These are phyloP conservation scores for Cyberlindnera petersonii DNA, from an alignment of 805 yeast genomes.

Conservation along the genomic window DNA sequence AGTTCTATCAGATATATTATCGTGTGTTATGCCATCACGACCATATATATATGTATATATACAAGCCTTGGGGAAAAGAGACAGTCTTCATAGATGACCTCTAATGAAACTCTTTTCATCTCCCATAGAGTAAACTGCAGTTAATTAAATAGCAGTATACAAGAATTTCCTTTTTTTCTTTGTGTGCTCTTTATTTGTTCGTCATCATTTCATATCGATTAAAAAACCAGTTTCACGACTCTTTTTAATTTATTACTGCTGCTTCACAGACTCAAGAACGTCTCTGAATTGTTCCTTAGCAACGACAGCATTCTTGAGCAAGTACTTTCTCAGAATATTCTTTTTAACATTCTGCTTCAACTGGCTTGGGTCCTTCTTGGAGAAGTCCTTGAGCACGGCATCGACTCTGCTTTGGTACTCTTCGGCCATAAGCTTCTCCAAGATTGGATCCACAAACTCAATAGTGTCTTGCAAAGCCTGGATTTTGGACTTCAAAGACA, in stretches of 20 bases:
- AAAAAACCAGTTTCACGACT: neutral
- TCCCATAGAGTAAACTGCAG: no score
- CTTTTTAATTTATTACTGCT: neutral
- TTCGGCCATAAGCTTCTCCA: constrained; percentile 34
- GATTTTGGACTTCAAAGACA: constrained; percentile 28
- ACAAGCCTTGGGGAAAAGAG: constrained; percentile 1
- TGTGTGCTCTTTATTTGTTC: neutral
- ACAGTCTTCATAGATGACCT: no score
- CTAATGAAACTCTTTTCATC: no score
- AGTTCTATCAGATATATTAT: no score
- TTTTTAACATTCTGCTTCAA: constrained; percentile 55
- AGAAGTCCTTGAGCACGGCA: constrained; percentile 33
- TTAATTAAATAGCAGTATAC: no score
- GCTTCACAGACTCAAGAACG: constrained; percentile 17
- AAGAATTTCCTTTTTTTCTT: neutral
- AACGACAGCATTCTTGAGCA: constrained; percentile 33
- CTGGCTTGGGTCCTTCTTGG: constrained; percentile 35
- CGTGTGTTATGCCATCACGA: no score
- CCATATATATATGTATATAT: no score
- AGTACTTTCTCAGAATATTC: constrained; percentile 67
- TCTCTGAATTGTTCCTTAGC: constrained; percentile 24
- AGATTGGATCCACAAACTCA: constrained; percentile 33
- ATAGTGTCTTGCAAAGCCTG: constrained; percentile 30
- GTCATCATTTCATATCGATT: constrained; percentile 10
- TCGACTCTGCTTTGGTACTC: constrained; percentile 35